phyloP scores from a whole-genome alignment of 1,139 yeast species.

The Debaryomyces udenii region DNA sequence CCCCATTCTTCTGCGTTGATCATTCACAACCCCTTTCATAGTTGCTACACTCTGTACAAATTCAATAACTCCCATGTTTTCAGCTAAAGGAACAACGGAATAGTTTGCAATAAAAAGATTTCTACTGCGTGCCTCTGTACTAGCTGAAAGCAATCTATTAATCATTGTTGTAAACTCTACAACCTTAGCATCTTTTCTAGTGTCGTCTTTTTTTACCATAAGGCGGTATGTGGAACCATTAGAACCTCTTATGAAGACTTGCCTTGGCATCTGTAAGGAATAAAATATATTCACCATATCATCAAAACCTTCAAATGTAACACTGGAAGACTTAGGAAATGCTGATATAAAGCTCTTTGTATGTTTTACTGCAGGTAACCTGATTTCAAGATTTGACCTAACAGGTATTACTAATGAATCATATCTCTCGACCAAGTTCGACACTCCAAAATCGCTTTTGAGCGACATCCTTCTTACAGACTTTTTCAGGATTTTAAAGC shows the following conservation, averaged over 20 bases:
- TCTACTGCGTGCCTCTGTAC: constrained; percentile 74
- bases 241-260: constrained; percentile 73
- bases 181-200: constrained; percentile 91
- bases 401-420: constrained; percentile 78
- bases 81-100: constrained; percentile 87
- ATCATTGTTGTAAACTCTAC: constrained; percentile 92
- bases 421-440: constrained; percentile 56
- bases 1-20: constrained; percentile 45
- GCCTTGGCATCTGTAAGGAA: constrained; percentile 87
- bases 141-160: constrained; percentile 67
- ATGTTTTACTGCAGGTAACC: constrained; percentile 56
- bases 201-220: constrained; percentile 88
- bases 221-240: constrained; percentile 73
- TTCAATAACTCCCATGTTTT: constrained; percentile 87
- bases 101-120: constrained; percentile 75
- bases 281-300: constrained; percentile 68
- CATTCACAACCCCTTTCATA: constrained; percentile 65
- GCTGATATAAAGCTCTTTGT: constrained; percentile 50
- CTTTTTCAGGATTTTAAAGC: constrained; percentile 38
- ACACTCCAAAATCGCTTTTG: constrained; percentile 48
- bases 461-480: constrained; percentile 38
- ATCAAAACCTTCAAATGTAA: constrained; percentile 61
- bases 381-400: constrained; percentile 68
- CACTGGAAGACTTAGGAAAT: constrained; percentile 54
- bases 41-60: constrained; percentile 89